Base-by-base conservation (phyloP, 139 green algal species). In the Chlorella vulgaris region DNA sequence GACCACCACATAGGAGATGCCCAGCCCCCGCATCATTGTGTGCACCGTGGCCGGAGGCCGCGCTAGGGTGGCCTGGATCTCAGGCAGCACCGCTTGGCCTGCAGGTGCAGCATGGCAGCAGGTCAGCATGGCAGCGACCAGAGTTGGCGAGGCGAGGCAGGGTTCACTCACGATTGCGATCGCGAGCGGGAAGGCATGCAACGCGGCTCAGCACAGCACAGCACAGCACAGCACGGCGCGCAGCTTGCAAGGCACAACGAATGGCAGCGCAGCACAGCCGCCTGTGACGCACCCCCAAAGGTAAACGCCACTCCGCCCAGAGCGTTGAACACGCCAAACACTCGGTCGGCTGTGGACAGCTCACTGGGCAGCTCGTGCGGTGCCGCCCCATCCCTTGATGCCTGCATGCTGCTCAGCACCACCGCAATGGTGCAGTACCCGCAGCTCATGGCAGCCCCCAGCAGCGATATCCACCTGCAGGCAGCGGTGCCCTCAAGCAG, bases 271-370 rank as follows among this genome's bases (percentile, higher is more conserved):
- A 68, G 61, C 61, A 68, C 29, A n/a, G n/a, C n/a, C n/a, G n/a
- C n/a, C n/a, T n/a, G n/a, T n/a, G n/a, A n/a, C n/a, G n/a, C 71
- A 78, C 71, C 86, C 6, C 87, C 87, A 86, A 85, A 93, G 28
- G 86, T 89, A 76, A 93, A 93, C 35, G 86, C 88, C 50, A 93
- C 84, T 19, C 68, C 83, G 63, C 90, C 90, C 6, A 93, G 67
- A 2, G 87, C 83, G 40, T 93, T 93, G 53, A 93, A 86, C 2
- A 85, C 75, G 21, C 81, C 85, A 76, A 93, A 89, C 2, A 88
- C 38, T 5, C 33, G 43, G 76, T 85, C 74, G 5, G 83, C 87
- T 7, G 21, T 24, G 29, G 65, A 81, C 40, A 80, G 29, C 3
- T 81, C 75, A 31, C 24, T 58, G 28, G 19, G 55, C n/a, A 39